A percentile compares a stretch with the other conserved stretches of the same genome.
Evolutionary conservation across 2,329 filamentous ascomycete genomes (phyloP).

Genomic region (Talaromyces sp.): DNA sequence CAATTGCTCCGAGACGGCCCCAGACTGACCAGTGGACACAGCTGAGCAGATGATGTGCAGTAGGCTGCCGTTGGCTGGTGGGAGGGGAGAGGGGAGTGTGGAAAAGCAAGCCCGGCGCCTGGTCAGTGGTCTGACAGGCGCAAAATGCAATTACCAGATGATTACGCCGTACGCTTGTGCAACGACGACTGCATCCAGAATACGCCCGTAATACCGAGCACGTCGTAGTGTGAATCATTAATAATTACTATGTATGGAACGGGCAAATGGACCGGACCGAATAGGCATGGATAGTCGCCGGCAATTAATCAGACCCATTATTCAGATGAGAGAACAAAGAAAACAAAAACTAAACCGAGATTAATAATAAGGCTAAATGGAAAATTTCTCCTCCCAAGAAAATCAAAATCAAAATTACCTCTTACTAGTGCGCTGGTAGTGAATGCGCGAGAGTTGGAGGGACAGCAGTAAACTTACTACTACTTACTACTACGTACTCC

Average conservation of each 20-base stretch:
- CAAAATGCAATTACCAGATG: background rate
- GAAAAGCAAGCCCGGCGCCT: conserved; percentile 9
- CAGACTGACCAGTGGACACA: background rate
- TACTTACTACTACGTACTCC: no score
- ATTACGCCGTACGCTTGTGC: background rate
- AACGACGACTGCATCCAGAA: background rate
- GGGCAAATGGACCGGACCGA: background rate
- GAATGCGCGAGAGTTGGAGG: background rate
- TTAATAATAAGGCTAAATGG: background rate
- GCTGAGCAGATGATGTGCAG: conserved; percentile 23
- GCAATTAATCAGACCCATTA: background rate
- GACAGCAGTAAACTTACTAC: background rate
- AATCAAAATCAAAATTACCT: no score
- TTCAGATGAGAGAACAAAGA: background rate
- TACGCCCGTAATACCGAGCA: background rate
- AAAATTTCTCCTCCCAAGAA: no score
- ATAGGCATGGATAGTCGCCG: background rate
- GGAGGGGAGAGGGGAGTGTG: conserved; percentile 11
- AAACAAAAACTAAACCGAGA: background rate
- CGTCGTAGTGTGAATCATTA: no score
- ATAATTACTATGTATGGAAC: no score
- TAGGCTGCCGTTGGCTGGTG: conserved; percentile 3
- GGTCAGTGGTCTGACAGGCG: background rate
- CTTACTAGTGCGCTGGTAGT: no score
- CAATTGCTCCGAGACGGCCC: background rate